Evolutionary conservation across 345 rosid species (phyloP).

Genomic region (Eucalyptus dawsonii): DNA sequence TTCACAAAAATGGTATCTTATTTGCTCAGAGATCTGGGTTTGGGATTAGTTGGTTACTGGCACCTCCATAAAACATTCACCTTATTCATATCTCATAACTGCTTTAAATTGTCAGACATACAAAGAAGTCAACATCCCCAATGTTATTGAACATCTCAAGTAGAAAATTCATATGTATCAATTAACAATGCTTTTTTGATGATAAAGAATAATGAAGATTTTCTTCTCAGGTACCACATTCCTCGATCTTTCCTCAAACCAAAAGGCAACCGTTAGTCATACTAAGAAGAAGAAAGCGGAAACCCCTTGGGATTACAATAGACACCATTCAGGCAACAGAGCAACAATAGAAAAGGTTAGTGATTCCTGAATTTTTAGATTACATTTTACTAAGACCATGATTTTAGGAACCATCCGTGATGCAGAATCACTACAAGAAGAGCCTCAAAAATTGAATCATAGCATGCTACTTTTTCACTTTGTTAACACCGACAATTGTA

Average conservation of each 20-base stretch:
- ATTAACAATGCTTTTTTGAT: neutral
- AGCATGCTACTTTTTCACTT: neutral
- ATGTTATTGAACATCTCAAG: neutral
- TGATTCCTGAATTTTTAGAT: neutral
- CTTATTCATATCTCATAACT: neutral
- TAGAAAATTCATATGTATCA: neutral
- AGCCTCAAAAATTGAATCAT: neutral
- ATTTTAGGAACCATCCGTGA: neutral
- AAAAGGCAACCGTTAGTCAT: constrained; percentile 28
- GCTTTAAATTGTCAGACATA: neutral
- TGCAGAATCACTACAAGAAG: neutral
- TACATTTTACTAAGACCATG: neutral
- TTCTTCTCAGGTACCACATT: constrained; percentile 24
- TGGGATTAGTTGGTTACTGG: neutral
- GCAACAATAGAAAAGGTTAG: neutral
- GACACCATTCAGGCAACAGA: constrained; percentile 8
- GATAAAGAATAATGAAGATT: neutral
- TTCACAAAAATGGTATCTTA: constrained; percentile 50
- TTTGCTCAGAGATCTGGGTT: neutral
- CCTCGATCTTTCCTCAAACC: constrained; percentile 38
- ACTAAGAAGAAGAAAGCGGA: constrained; percentile 47
- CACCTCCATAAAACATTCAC: neutral
- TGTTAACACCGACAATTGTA: neutral
- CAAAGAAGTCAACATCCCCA: neutral
- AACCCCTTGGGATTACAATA: constrained; percentile 19